Percentiles rank a stretch among this genome's conserved stretches.
These are phyloP conservation scores for Leishmania gerbilli DNA, from an alignment of 208 protist genomes.

Conservation along the genomic window DNA sequence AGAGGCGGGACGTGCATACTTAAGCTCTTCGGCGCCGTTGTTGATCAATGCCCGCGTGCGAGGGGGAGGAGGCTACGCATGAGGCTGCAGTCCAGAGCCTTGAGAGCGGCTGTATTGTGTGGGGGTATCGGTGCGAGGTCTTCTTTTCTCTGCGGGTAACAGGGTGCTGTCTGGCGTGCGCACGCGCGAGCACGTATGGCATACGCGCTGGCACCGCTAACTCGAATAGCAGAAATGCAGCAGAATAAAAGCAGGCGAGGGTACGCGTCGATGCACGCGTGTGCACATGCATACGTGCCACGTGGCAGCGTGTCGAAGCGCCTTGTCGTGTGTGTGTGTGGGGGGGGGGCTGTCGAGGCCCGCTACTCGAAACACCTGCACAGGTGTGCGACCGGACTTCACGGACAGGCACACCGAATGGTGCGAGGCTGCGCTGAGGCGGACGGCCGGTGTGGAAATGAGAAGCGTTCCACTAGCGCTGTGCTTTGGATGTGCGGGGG, in stretches of 20 bases:
- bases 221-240: not conserved
- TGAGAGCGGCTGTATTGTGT: not conserved
- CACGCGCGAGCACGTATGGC: not conserved
- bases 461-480: not conserved
- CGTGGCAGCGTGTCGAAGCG: not conserved
- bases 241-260: constrained; percentile 8
- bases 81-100: not conserved
- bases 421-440: not conserved
- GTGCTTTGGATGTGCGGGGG: not conserved
- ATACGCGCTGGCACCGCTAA: not conserved
- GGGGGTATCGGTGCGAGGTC: not conserved
- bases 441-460: not conserved
- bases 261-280: not conserved
- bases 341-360: not conserved
- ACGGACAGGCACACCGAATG: not conserved
- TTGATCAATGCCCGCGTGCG: not conserved
- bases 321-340: not conserved
- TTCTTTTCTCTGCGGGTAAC: not conserved
- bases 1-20: not conserved
- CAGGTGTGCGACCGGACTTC: not conserved
- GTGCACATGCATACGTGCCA: not conserved
- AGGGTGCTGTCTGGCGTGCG: not conserved
- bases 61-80: not conserved
- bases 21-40: not conserved
- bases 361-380: not conserved